Base-by-base conservation (phyloP, 768 basidiomycete species). In the Tylopilus balloui region DNA sequence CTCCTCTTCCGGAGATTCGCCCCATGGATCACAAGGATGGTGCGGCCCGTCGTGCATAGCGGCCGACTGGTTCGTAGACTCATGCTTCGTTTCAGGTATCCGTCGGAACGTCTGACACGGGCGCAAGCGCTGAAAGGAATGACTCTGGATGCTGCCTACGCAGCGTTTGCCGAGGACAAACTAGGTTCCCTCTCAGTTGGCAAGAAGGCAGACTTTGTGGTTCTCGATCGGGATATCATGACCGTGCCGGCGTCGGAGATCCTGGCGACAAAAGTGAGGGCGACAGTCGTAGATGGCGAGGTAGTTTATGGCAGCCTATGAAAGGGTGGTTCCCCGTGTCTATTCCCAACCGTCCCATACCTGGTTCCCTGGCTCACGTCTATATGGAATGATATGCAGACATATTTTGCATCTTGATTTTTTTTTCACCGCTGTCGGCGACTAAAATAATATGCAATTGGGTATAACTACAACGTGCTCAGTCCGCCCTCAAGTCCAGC, bases 61-160 rank as follows among this genome's bases (percentile, higher is more conserved):
- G 6, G 8, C 47, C 12, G 36, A 43, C 29, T 19, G 9, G 19
- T 19, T 5, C 44, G 28, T 28, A 48, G n/a, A 47, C 35, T n/a
- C 15, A 24, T 7, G n/a, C 12, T 38, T 29, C 39, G 35, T 31
- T 40, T n/a, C 51, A 92, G 91, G 91, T 93, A 78, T 61, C 73
- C 87, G 0, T 67, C 78, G 0, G 78, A 97, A 64, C 73, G 77
- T n/a, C 72, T 97, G 12, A 86, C 89, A 5, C 79, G 92, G 5
- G 71, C 74, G 14, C 84, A 97, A 65, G 88, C 94, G 0, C 72
- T 98, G 24, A 88, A 86, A 65, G 88, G 94, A 11, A 91, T 94
- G 86, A 95, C 93, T 0, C 70, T 87, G 25, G 90, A 92, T 55
- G 83, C 91, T 0, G 93, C 94, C 1, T 92, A 90, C 56, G 93